Evolutionary conservation across 2,329 filamentous ascomycete genomes (phyloP).

Genomic region (Aspergillus udagawae): DNA sequence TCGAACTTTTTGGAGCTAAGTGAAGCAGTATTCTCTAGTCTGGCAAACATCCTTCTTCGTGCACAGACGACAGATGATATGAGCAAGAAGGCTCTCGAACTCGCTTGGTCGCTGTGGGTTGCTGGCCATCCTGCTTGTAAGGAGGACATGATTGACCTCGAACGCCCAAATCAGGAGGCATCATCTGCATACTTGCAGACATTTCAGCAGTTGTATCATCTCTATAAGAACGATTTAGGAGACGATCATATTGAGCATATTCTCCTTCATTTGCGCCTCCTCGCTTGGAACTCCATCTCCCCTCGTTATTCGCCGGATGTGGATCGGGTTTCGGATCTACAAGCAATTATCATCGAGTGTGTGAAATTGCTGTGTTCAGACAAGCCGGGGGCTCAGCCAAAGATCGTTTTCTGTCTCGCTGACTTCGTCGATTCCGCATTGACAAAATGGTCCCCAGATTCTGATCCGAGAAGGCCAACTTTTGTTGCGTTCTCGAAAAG

Average conservation of each 20-base stretch:
- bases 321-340: constrained; percentile 36
- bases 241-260: constrained; percentile 63
- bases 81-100: constrained; percentile 49
- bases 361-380: constrained; percentile 34
- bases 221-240: constrained; percentile 63
- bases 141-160: constrained; percentile 39
- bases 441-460: constrained; percentile 34
- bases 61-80: constrained; percentile 43
- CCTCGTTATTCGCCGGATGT: constrained; percentile 38
- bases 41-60: constrained; percentile 57
- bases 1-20: constrained; percentile 66
- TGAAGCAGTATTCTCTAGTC: constrained; percentile 65
- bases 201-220: constrained; percentile 71
- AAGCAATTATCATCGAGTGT: constrained; percentile 32
- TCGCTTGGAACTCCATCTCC: constrained; percentile 64
- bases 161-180: constrained; percentile 70
- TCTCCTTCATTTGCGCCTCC: constrained; percentile 65
- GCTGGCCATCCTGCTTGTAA: constrained; percentile 56
- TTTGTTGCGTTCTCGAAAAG: constrained; percentile 87
- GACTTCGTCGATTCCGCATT: constrained; percentile 63
- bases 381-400: constrained; percentile 34
- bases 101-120: constrained; percentile 68
- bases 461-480: constrained; percentile 58
- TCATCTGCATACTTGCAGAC: constrained; percentile 79
- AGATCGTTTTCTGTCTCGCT: constrained; percentile 50